These are phyloP conservation scores for Prunus mongolica DNA, from an alignment of 306 rosid genomes.

Conservation along the genomic window DNA sequence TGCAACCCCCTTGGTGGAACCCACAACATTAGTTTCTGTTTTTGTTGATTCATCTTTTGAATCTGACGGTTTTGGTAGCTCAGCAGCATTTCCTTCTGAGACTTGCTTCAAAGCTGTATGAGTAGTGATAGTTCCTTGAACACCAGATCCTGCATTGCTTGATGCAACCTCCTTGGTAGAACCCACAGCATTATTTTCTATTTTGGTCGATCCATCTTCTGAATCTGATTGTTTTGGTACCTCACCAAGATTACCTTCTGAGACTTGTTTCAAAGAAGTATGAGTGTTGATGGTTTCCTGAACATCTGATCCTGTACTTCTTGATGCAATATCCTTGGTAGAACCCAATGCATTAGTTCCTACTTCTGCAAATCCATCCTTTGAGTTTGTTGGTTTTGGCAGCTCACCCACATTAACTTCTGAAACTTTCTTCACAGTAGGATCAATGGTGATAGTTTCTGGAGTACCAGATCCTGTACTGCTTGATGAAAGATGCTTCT, in stretches of 20 bases:
- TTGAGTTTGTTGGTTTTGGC: background rate
- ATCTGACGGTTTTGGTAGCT: background rate
- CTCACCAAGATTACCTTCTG: background rate
- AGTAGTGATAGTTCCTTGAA: background rate
- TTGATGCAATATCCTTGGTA: background rate
- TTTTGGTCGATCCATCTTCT: background rate
- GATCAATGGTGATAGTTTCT: background rate
- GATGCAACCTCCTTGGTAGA: background rate
- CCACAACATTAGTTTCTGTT: slow-evolving; percentile 25
- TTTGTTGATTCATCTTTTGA: background rate
- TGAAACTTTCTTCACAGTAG: background rate
- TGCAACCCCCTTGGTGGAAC: background rate
- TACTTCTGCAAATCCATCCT: background rate
- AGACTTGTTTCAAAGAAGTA: background rate
- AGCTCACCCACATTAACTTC: background rate
- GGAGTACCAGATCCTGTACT: background rate
- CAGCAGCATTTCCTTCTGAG: background rate
- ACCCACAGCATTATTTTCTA: background rate
- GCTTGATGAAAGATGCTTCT: background rate
- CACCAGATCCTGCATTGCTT: background rate
- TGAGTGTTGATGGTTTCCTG: background rate
- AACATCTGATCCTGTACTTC: background rate
- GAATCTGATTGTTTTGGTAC: background rate
- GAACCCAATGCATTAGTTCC: background rate
- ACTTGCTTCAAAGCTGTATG: background rate